A percentile compares a stretch with the other conserved stretches of the same genome.
Conservation (phyloP, 768 basidiomycete species). For the Dioszegia crocea region DNA sequence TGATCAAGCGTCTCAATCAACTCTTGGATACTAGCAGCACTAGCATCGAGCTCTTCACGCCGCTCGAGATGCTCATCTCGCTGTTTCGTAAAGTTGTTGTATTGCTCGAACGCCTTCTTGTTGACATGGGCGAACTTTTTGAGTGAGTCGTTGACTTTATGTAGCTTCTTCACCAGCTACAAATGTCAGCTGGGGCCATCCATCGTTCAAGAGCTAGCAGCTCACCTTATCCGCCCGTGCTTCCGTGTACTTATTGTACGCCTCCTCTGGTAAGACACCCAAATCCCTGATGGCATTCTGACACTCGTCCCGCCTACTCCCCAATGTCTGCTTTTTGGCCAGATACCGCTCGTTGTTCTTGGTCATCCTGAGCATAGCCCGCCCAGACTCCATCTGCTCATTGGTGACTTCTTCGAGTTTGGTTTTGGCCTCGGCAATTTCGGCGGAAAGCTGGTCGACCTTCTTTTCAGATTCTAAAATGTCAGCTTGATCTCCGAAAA, state of each 20-base stretch:
- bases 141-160: conserved; percentile 81
- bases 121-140: conserved; percentile 98
- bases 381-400: conserved; percentile 79
- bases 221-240: conserved; percentile 82
- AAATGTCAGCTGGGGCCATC: conserved; percentile 9
- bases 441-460: conserved; percentile 62
- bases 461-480: conserved; percentile 52
- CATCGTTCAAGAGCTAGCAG: conserved; percentile 1
- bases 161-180: conserved; percentile 89
- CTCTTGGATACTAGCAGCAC: conserved; percentile 82
- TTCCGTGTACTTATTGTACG: conserved; percentile 87
- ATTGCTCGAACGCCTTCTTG: conserved; percentile 99
- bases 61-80: conserved; percentile 83
- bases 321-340: conserved; percentile 81
- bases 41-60: conserved; percentile 84
- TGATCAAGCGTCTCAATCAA: conserved; percentile 91
- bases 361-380: conserved; percentile 81
- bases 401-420: conserved; percentile 51
- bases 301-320: conserved; percentile 83
- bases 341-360: conserved; percentile 94
- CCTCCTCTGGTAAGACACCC: conserved; percentile 93
- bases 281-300: conserved; percentile 93
- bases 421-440: conserved; percentile 40
- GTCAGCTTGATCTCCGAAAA: conserved; percentile 22
- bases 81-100: conserved; percentile 95